Base-by-base conservation (phyloP, 2,329 filamentous ascomycete species). In the Xylariaceae sp. region DNA sequence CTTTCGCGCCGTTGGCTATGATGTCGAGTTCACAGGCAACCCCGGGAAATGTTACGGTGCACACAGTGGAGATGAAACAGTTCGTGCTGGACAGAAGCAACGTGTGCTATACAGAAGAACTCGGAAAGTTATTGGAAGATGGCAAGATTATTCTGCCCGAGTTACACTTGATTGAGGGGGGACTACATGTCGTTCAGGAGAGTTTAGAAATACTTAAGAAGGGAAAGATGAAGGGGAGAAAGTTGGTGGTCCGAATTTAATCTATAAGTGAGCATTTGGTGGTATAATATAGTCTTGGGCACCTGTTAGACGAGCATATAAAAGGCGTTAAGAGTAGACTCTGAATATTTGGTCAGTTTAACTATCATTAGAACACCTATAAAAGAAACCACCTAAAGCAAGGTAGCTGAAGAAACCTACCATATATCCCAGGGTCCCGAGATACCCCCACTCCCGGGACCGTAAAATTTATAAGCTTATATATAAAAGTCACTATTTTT, bases 41-140 rank as follows among this genome's bases (percentile, higher is more conserved):
- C 5, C 69, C 70, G 1, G 59, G 60, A 7, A 71, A 74, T 41
- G 67, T 73, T 2, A 54, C 48, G 3, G 66, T 73, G 12, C 65
- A 71, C 51, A 73, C 69, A 2, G 71, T 75, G 7, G 74, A 75
- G 66, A 75, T 75, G 72, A 75, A 75, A 59, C 65, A 68, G 49
- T 75, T 75, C 51, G 71, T 75, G 1, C 59, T 75, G 18, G 66
- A 74, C 47, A 59, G 65, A 44, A 57, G 50, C 2, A 67, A 65
- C 20, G 59, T 60, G 20, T 54, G 61, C 2, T 74, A 72, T 49
- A 69, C 69, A 1, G 52, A 61, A 48, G 65, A 66, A 42, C 61
- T 75, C 19, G 74, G 74, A 47, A 57, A 56, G 21, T 54, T 75
- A 26, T 56, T 74, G 3, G 68, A 68, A 32, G 51, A 50, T 0